Evolutionary conservation across 208 protist genomes (phyloP).

Genomic region (Leishmania arabica): DNA sequence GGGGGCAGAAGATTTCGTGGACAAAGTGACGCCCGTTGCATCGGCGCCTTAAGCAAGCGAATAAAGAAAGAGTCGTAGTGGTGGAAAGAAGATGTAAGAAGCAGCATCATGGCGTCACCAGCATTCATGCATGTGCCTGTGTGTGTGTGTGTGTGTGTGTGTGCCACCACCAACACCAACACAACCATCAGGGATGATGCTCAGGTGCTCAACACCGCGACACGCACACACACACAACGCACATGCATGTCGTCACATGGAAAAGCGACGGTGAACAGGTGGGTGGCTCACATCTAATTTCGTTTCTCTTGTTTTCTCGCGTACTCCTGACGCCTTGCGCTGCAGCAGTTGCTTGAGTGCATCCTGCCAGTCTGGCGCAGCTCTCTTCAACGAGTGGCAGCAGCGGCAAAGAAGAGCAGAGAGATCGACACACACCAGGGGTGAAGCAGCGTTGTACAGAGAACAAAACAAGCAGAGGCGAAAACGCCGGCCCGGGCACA

Average conservation of each 20-base stretch:
- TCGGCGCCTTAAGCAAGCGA: neutral
- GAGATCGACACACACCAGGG: neutral
- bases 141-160: neutral
- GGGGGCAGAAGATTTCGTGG: neutral
- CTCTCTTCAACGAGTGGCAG: neutral
- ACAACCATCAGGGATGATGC: neutral
- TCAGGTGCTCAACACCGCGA: neutral
- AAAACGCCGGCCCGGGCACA: neutral
- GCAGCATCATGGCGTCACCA: neutral
- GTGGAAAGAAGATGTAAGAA: neutral
- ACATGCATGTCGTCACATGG: neutral
- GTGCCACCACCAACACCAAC: neutral
- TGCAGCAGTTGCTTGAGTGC: neutral
- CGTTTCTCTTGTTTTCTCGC: neutral
- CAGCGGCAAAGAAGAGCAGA: neutral
- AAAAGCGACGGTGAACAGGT: neutral
- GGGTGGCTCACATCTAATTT: neutral
- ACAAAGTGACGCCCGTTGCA: neutral
- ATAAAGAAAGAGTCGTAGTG: neutral
- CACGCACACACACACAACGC: neutral
- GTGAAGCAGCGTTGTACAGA: neutral
- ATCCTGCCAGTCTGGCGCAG: neutral
- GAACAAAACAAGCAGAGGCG: too few species aligned
- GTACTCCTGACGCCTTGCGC: neutral
- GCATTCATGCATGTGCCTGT: neutral